These are phyloP conservation scores for Gaeumannomyces sp. DNA, from an alignment of 2,329 filamentous ascomycete genomes.

Conservation along the genomic window DNA sequence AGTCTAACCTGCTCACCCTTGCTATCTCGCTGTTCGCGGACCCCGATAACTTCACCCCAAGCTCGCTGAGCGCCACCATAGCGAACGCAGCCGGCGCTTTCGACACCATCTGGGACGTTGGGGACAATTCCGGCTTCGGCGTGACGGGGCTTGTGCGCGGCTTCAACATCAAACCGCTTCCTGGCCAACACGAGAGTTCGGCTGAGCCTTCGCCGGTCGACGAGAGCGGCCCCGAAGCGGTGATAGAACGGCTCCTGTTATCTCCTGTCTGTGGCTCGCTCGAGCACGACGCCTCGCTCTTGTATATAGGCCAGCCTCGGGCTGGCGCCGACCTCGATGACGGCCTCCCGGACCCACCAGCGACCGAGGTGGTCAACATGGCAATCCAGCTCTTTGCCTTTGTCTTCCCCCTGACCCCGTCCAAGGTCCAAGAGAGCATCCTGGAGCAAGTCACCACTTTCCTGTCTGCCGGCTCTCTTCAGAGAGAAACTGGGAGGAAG, in stretches of 20 bases:
- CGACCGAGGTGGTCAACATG: constrained; percentile 90
- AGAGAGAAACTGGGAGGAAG: constrained; percentile 80
- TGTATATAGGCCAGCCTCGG: constrained; percentile 53
- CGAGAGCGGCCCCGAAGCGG: constrained; percentile 54
- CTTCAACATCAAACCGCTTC: constrained; percentile 64
- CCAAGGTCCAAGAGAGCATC: constrained; percentile 92
- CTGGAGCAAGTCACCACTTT: constrained; percentile 90
- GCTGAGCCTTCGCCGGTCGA: constrained; percentile 38
- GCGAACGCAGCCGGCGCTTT: constrained; percentile 85
- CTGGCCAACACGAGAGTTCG: constrained; percentile 58
- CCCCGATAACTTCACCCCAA: constrained; percentile 79
- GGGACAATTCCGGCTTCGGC: constrained; percentile 91
- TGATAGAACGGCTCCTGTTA: constrained; percentile 54
- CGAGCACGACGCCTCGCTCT: constrained; percentile 80
- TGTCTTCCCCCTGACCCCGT: constrained; percentile 78
- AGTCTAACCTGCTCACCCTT: constrained; percentile 85
- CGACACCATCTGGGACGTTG: constrained; percentile 91
- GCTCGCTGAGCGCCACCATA: constrained; percentile 82
- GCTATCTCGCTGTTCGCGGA: constrained; percentile 91
- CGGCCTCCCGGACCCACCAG: constrained; percentile 66
- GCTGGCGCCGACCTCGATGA: constrained; percentile 3
- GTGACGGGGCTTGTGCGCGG: constrained; percentile 79
- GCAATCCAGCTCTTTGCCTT: constrained; percentile 91
- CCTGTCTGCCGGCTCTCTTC: constrained; percentile 70
- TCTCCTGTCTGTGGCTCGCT: constrained; percentile 75